Evolutionary conservation across 2,329 filamentous ascomycete species (phyloP).

Genomic region (Claviceps purpurea): DNA sequence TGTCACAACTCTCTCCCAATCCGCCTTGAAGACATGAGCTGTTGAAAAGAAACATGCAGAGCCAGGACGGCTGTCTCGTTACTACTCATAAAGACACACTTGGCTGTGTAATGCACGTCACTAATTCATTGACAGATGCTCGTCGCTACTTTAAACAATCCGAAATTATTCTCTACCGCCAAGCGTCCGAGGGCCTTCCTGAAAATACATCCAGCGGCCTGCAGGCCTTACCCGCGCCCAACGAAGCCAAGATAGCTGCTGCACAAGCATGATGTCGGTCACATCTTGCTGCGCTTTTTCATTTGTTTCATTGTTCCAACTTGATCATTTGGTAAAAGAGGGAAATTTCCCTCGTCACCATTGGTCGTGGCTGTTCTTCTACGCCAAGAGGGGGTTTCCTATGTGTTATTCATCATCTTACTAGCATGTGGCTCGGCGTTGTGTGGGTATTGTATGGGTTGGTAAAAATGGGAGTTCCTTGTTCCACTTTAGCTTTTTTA

Average conservation of each 20-base stretch:
- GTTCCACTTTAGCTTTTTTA: neutral
- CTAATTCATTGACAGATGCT: conserved; percentile 47
- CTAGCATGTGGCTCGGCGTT: conserved; percentile 29
- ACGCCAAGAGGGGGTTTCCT: conserved; percentile 6
- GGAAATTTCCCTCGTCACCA: neutral
- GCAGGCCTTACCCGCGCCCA: conserved; percentile 27
- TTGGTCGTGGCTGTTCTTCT: neutral
- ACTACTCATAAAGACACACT: too few relatives aligned
- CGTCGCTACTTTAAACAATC: conserved; percentile 98
- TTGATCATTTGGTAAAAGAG: neutral
- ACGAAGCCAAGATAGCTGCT: conserved; percentile 32
- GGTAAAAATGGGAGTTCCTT: neutral
- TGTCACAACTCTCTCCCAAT: conserved; percentile 11
- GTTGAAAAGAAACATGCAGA: too few relatives aligned
- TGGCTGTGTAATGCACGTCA: neutral
- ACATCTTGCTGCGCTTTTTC: neutral
- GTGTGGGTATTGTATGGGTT: conserved; percentile 10
- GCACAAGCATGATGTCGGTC: conserved; percentile 14
- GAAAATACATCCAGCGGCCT: conserved; percentile 20
- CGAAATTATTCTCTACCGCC: conserved; percentile 91
- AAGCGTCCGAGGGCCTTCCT: conserved; percentile 45
- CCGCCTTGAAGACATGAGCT: too few relatives aligned
- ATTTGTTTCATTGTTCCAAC: neutral
- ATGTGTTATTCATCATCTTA: conserved; percentile 1
- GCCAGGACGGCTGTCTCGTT: too few relatives aligned